A percentile compares a stretch with the other conserved stretches of the same genome.
Evolutionary conservation across 1,284 basidiomycete genomes (phyloP).

Genomic region (Baeospora myosura): DNA sequence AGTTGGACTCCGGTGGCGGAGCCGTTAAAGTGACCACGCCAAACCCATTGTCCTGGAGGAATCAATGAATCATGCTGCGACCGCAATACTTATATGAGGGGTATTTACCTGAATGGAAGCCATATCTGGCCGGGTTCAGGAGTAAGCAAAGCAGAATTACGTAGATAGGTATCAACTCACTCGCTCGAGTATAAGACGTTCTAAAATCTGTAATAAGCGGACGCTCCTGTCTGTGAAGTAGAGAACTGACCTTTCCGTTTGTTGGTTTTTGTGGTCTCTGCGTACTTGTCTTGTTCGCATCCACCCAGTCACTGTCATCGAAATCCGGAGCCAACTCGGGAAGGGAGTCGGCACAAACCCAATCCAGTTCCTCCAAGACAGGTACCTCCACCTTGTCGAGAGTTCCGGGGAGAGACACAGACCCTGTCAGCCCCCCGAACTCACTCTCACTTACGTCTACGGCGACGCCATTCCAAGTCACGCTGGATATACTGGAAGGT

Average conservation of each 20-base stretch:
- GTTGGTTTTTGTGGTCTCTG: slow-evolving; percentile 31
- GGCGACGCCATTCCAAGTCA: slow-evolving; percentile 39
- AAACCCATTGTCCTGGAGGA: slow-evolving; percentile 24
- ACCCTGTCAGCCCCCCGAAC: slow-evolving; percentile 20
- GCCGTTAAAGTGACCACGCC: slow-evolving; percentile 37
- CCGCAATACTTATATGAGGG: slow-evolving; percentile 4
- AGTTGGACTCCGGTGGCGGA: slow-evolving; percentile 32
- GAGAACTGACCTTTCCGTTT: slow-evolving; percentile 30
- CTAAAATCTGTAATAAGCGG: slow-evolving; percentile 12
- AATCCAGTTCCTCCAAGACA: slow-evolving; percentile 25
- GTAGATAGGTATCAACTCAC: slow-evolving; percentile 14
- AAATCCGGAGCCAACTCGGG: slow-evolving; percentile 31
- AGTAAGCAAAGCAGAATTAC: not conserved
- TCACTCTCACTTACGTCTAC: slow-evolving; percentile 18
- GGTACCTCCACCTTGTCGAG: slow-evolving; percentile 23
- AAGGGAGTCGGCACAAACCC: slow-evolving; percentile 36
- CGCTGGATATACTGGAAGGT: slow-evolving; percentile 21
- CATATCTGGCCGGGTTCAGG: slow-evolving; percentile 21
- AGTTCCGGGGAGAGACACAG: slow-evolving; percentile 18
- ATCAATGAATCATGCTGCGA: not conserved
- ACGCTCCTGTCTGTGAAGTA: not conserved
- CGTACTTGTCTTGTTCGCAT: slow-evolving; percentile 37
- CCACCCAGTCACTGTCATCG: slow-evolving; percentile 33
- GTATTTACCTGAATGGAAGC: slow-evolving; percentile 28
- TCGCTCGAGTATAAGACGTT: slow-evolving; percentile 33